Evolutionary conservation across 73 alveolate species (phyloP), one percentile per base, ranked within the genome.

Genomic region (Paraurostyla sp.): DNA sequence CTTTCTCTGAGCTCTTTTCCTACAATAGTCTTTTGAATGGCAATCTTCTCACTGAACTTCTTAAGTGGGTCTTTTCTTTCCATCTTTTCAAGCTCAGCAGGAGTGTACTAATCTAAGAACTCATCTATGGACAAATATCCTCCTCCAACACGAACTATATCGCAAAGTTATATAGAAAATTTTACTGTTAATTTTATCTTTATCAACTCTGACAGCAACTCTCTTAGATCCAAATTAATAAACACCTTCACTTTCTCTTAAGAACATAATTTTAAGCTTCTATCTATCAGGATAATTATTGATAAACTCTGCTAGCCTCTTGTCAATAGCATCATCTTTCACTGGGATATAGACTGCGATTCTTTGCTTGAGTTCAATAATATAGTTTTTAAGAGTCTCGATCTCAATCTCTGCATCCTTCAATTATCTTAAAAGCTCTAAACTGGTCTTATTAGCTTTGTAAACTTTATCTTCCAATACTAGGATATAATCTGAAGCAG

Each of bases 171-270:
- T 4, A 9, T 52, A 6, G 23, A 20, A 13, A 52, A 9, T 29
- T 13, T 83, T 83, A 83, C 92, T 91, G 83, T 59, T 84, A 50
- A 92, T 91, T 82, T 88, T 92, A 56, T 91, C 97, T 63, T 92
- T 92, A 27, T 92, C 97, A 11, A 92, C 94, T 57, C 90, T 88
- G 49, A 92, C 94, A 50, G 62, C 91, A 58, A 92, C 89, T 35
- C 92, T 59, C 83, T 83, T 92, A 18, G 89, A 35, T 0, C 97
- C 97, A 82, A 88, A 92, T 48, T 63, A 73, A 75, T 92, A 92
- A 27, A 92, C 80, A 41, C 97, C 97, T 13, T 68, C 93, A 49
- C 92, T 86, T 40, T 92, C 97, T 88, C 97, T 87, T 71, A 92
- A 60, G 92, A 92, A 92, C 93, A 91, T 91, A 80, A 92, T 81